Base-by-base conservation (phyloP, 352 stramenopile species). In the Ochromonadaceae sp. region DNA sequence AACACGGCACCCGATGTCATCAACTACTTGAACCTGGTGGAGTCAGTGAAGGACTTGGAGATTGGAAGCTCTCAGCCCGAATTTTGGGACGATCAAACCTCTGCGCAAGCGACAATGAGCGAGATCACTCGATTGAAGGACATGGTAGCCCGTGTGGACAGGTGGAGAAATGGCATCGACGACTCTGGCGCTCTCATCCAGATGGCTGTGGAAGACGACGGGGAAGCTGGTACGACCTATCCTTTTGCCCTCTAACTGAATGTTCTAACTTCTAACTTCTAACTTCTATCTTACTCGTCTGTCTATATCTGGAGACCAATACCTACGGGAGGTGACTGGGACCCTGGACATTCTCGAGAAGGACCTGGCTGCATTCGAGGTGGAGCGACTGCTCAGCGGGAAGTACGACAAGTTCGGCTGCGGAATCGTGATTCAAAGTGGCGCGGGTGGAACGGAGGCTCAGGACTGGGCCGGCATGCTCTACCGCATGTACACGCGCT, bases 381-480 rank as follows among this genome's bases (percentile, higher is more conserved):
- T 77, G 32, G 53, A 74, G 60, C 26, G 47, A 28, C 44, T 74
- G 35, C 49, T 78, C 26, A 66, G 28, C 12, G 71, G 71, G 3
- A 65, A 69, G 39, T 78, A 72, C 59, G 73, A 78, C 55, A 67
- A 63, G 20, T 71, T 46, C 43, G 67, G 59, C 30, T 76, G 69
- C 55, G 65, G 69, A 20, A 20, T 78, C 50, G 25, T 32, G 28
- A 65, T 78, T 17, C 38, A 47, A 35, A 82, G 81, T 20, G 84
- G 83, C 4, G 81, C 80, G 1, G 85, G 92, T 57, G 92, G 92
- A 17, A 95, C 83, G 0, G 92, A 98, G 72, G 90, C 84, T 55
- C 92, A 85, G 52, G 92, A 98, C 73, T 98, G 90, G 90, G 89
- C 90, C 4, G 77, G 78, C 20, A 96, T 97, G 77, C 72, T 98